Conservation (phyloP, 1,284 basidiomycete genomes). For the Malassezia furfur region DNA sequence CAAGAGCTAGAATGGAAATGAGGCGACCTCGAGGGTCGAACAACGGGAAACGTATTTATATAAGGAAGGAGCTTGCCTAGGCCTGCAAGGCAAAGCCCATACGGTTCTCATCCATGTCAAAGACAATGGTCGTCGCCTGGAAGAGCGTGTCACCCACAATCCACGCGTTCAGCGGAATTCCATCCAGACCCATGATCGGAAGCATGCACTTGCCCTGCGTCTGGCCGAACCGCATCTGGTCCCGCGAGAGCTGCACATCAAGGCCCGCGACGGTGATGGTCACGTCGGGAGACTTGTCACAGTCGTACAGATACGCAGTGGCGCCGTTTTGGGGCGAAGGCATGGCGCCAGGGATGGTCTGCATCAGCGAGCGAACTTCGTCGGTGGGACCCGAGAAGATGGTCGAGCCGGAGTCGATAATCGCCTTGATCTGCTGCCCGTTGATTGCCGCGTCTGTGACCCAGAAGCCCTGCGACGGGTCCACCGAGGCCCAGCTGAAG, state of each 20-base stretch:
- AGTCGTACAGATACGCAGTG: slow-evolving; percentile 41
- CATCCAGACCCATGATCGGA: slow-evolving; percentile 40
- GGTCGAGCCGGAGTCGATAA: slow-evolving; percentile 55
- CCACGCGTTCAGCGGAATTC: slow-evolving; percentile 46
- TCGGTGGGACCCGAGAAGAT: slow-evolving; percentile 49
- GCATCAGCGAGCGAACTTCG: slow-evolving; percentile 51
- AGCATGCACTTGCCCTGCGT: slow-evolving; percentile 32
- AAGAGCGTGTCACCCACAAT: slow-evolving; percentile 49
- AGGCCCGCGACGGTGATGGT: slow-evolving; percentile 46
- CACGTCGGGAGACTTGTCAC: slow-evolving; percentile 35
- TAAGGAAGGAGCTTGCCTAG: not conserved
- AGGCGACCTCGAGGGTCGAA: no score
- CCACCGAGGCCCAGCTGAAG: slow-evolving; percentile 50
- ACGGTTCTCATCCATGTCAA: slow-evolving; percentile 48
- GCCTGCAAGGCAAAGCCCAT: slow-evolving; percentile 49
- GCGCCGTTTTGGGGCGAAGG: slow-evolving; percentile 33
- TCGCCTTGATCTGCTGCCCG: slow-evolving; percentile 48
- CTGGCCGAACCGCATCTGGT: slow-evolving; percentile 29
- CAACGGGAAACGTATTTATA: not conserved
- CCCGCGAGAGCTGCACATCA: slow-evolving; percentile 23
- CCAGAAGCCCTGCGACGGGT: slow-evolving; percentile 46
- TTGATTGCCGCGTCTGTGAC: slow-evolving; percentile 28
- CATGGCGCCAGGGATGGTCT: slow-evolving; percentile 50
- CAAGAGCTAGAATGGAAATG: not conserved
- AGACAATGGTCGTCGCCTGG: slow-evolving; percentile 44